Conservation (phyloP, 495 filamentous ascomycete genomes). For the Terfezia claveryi region DNA sequence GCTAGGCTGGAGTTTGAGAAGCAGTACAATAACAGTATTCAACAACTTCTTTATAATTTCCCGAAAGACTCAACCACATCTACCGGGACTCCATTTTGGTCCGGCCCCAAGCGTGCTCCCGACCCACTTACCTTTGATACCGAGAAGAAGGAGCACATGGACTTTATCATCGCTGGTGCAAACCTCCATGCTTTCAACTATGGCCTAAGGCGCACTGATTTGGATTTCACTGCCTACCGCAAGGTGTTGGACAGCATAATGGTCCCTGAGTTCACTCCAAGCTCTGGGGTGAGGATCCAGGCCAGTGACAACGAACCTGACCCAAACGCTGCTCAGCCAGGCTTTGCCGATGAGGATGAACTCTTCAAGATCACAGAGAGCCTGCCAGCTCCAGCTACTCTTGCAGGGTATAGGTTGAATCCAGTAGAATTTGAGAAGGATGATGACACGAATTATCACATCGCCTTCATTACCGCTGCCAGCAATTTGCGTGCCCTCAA, state of each 20-base stretch:
- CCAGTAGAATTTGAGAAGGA: slow-evolving; percentile 99
- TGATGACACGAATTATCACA: slow-evolving; percentile 93
- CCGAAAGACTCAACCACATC: slow-evolving; percentile 80
- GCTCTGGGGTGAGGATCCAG: slow-evolving; percentile 86
- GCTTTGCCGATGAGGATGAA: slow-evolving; percentile 39
- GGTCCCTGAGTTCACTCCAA: slow-evolving; percentile 84
- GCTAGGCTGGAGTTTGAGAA: slow-evolving; percentile 82
- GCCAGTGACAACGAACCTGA: slow-evolving; percentile 89
- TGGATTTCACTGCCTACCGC: slow-evolving; percentile 43
- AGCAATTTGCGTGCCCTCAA: slow-evolving; percentile 95
- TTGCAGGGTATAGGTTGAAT: slow-evolving; percentile 67
- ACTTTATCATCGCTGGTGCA: slow-evolving; percentile 68
- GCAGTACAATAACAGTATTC: slow-evolving; percentile 92
- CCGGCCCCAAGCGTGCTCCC: slow-evolving; percentile 91
- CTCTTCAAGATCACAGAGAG: slow-evolving; percentile 41
- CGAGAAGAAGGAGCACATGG: slow-evolving; percentile 60
- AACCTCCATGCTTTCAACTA: slow-evolving; percentile 98
- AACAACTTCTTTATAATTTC: slow-evolving; percentile 94
- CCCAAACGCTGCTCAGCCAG: slow-evolving; percentile 46
- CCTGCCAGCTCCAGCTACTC: slow-evolving; percentile 54
- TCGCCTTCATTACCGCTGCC: slow-evolving; percentile 95
- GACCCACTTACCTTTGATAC: slow-evolving; percentile 75
- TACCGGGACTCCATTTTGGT: slow-evolving; percentile 86
- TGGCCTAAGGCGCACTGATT: slow-evolving; percentile 60
- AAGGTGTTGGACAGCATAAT: slow-evolving; percentile 81